Conservation (phyloP, 345 rosid species). For the Acer negundo region DNA sequence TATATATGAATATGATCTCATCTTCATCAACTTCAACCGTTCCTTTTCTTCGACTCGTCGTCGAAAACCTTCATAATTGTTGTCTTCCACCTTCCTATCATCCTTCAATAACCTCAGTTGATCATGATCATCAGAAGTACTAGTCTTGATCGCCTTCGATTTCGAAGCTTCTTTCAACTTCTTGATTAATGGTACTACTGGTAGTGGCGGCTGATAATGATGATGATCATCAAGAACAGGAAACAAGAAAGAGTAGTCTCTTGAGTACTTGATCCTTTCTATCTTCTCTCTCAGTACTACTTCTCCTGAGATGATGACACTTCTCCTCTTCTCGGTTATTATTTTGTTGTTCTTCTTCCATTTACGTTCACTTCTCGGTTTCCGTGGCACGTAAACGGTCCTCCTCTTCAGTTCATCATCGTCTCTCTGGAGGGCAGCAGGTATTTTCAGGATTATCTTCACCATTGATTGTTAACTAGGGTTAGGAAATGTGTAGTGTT, state of each 20-base stretch:
- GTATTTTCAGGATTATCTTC: background rate
- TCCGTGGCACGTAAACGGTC: background rate
- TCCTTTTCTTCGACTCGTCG: too few relatives aligned
- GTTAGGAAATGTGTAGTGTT: too few relatives aligned
- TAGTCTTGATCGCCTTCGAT: background rate
- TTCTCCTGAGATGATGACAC: background rate
- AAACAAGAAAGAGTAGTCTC: conserved; percentile 14
- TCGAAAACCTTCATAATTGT: background rate
- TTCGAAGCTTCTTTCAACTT: background rate
- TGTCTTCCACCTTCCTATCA: background rate
- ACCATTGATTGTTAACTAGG: background rate
- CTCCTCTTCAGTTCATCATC: background rate
- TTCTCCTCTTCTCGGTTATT: background rate
- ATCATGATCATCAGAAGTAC: background rate
- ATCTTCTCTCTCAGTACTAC: background rate
- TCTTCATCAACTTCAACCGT: too few relatives aligned
- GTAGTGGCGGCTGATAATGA: background rate
- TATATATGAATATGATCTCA: too few relatives aligned
- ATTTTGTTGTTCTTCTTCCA: background rate
- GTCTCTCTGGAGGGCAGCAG: background rate
- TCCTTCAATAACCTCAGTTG: too few relatives aligned
- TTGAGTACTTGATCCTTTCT: background rate
- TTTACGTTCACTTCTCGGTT: background rate
- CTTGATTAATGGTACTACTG: background rate
- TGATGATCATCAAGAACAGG: background rate